These are phyloP conservation scores for Limonomyces culmigenus DNA, from an alignment of 1,284 basidiomycete genomes.

Conservation along the genomic window DNA sequence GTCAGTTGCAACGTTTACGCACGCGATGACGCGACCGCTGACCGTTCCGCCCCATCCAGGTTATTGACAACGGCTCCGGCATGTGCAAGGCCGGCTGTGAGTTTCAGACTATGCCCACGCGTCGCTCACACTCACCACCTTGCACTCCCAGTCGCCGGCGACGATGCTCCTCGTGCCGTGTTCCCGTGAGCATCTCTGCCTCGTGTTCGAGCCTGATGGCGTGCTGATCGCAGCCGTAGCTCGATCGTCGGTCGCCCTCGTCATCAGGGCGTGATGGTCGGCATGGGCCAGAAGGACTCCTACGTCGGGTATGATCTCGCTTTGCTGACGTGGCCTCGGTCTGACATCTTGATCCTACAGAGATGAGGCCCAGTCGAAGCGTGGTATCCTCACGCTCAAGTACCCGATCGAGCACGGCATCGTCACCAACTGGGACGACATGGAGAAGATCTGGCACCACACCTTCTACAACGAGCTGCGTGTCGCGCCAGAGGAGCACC, in stretches of 20 bases:
- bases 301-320: constrained; percentile 68
- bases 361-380: constrained; percentile 90
- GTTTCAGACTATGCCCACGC: constrained; percentile 14
- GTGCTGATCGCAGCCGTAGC: constrained; percentile 18
- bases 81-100: constrained; percentile 88
- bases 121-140: constrained; percentile 10
- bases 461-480: constrained; percentile 82
- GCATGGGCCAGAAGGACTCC: constrained; percentile 78
- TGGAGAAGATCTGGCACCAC: constrained; percentile 94
- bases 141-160: constrained; percentile 21
- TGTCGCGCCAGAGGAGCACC: constrained; percentile 82
- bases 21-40: too few relatives aligned
- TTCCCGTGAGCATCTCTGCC: constrained; percentile 34
- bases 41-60: too few relatives aligned
- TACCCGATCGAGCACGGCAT: constrained; percentile 77
- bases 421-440: constrained; percentile 95
- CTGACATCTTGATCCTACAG: constrained; percentile 16
- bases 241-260: constrained; percentile 87
- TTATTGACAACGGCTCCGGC: constrained; percentile 78
- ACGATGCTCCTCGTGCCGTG: constrained; percentile 55
- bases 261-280: constrained; percentile 88
- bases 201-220: not conserved
- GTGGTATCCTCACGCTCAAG: constrained; percentile 87
- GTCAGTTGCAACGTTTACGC: too few relatives aligned
- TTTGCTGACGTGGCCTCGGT: constrained; percentile 1